Evolutionary conservation across 495 filamentous ascomycete species (phyloP).

Genomic region (Daldinia loculata): DNA sequence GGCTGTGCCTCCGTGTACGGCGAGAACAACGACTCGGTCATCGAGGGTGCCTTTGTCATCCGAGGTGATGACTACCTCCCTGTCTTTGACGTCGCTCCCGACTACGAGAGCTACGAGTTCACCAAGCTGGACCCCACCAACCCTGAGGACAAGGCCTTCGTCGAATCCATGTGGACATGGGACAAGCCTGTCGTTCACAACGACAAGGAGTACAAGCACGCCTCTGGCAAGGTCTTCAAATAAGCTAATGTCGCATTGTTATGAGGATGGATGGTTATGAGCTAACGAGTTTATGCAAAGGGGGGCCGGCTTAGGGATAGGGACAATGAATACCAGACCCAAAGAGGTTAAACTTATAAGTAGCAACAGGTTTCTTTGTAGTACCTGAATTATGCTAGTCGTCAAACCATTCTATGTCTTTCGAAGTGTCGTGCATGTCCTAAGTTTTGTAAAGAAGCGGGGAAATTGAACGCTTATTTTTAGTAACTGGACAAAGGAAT

Average conservation of each 20-base stretch:
- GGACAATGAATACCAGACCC: conserved; percentile 22
- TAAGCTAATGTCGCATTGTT: conserved; percentile 59
- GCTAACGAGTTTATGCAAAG: conserved; percentile 44
- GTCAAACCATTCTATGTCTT: conserved; percentile 15
- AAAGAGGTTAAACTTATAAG: conserved; percentile 16
- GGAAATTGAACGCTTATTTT: neutral
- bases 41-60: conserved; percentile 91
- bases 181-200: conserved; percentile 80
- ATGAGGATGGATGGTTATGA: conserved; percentile 38
- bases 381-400: conserved; percentile 31
- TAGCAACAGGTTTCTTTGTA: conserved; percentile 25
- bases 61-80: conserved; percentile 87
- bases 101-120: conserved; percentile 97
- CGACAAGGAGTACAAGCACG: conserved; percentile 80
- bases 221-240: conserved; percentile 96
- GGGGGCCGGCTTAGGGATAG: conserved; percentile 16
- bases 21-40: conserved; percentile 82
- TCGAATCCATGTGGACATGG: conserved; percentile 86
- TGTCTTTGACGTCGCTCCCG: conserved; percentile 95
- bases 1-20: conserved; percentile 91
- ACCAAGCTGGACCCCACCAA: conserved; percentile 90
- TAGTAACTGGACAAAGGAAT: conserved; percentile 10
- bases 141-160: conserved; percentile 79
- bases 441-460: neutral
- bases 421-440: neutral